Base-by-base conservation (phyloP, 1,284 basidiomycete species). In the Sporisorium exsertum region DNA sequence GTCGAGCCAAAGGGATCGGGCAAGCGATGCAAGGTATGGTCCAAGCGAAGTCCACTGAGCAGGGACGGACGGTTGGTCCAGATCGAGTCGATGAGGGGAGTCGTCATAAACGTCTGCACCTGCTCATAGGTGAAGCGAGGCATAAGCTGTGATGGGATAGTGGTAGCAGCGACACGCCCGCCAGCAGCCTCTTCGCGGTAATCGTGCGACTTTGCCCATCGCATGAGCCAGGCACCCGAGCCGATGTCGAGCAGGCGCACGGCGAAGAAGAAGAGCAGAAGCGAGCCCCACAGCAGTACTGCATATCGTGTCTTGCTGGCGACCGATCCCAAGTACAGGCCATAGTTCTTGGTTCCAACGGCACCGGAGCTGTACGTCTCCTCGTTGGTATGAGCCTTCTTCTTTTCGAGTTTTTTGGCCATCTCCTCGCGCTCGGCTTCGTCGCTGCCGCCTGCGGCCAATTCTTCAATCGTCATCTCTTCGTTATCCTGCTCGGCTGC, bases 151-250 rank as follows among this genome's bases (percentile, higher is more conserved):
- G 55, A 40, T 27, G 61, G 16, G 12, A 33, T 35, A 7, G 9
- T 33, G 10, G 33, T 18, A 29, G 58, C 46, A 26, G 58, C 58
- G 13, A 73, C 35, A 7, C 55, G 56, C 3, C 53, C 15, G 35
- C 20, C 51, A 2, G 43, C 27, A 5, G 55, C 20, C 43, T 72
- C 63, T 26, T 72, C 56, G 18, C 55, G 57, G 33, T 73, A 65
- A 18, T 81, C 78, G 61, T 84, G 83, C 35, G 81, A 80, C 10
- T 64, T 60, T 18, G 84, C 84, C 84, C 84, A 85, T 51, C 67
- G 54, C 47, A 80, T 78, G n/a, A 85, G 70, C 84, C 83, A 84
- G 0, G 81, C 81, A 15, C 81, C 78, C 5, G 72, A 77, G 18
- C 71, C 66, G 37, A 85, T 77, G 43, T 85, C 83, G 32, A 77